These are phyloP conservation scores for Talaromyces atroroseus DNA, from an alignment of 2,329 filamentous ascomycete species.

Conservation along the genomic window DNA sequence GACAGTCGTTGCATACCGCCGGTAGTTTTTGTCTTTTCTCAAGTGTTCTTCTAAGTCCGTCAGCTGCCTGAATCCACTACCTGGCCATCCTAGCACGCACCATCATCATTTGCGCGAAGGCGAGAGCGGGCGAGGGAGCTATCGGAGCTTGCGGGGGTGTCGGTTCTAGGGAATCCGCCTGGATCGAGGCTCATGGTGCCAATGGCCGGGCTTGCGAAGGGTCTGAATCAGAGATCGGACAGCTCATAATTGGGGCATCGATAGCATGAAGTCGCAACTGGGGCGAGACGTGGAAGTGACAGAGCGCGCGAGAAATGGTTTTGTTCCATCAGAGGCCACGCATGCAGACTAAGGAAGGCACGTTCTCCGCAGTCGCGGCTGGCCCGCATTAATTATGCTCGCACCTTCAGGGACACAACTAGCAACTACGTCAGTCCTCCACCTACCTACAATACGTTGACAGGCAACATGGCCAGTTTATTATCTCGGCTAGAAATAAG, in stretches of 20 bases:
- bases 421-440: slow-evolving; percentile 5
- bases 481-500: not conserved
- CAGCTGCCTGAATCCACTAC: not conserved
- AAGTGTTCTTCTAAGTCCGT: slow-evolving; percentile 26
- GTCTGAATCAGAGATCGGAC: slow-evolving; percentile 19
- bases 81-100: slow-evolving; percentile 45
- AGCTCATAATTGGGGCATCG: slow-evolving; percentile 31
- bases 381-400: not conserved
- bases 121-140: slow-evolving; percentile 75
- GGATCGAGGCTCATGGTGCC: slow-evolving; percentile 41
- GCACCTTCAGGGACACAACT: not conserved
- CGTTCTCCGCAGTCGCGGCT: slow-evolving; percentile 13
- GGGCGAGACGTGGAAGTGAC: slow-evolving; percentile 2
- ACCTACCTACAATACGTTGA: not conserved
- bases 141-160: slow-evolving; percentile 77
- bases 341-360: slow-evolving; percentile 12
- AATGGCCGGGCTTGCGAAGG: slow-evolving; percentile 23
- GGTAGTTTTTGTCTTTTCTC: slow-evolving; percentile 63
- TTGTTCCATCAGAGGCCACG: slow-evolving; percentile 20
- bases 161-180: slow-evolving; percentile 36
- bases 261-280: slow-evolving; percentile 9
- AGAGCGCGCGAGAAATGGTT: slow-evolving; percentile 18
- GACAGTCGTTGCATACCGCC: slow-evolving; percentile 82
- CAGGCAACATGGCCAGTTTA: not conserved
- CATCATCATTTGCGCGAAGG: slow-evolving; percentile 64